Evolutionary conservation across 2,329 filamentous ascomycete species (phyloP).

Genomic region (Zymoseptoria passerinii): DNA sequence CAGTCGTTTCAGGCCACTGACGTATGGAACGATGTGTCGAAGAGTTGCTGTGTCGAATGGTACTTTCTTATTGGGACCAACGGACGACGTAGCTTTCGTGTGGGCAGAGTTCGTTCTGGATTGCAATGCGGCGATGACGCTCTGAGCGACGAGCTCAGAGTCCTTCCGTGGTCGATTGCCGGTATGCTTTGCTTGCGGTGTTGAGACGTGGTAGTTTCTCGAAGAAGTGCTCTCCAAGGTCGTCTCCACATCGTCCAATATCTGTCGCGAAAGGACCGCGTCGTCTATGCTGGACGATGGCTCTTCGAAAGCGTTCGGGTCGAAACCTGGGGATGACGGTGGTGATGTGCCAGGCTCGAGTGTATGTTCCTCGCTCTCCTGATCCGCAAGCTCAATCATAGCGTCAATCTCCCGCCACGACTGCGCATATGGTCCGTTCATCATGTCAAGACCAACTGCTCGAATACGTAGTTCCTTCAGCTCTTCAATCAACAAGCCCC

Average conservation of each 20-base stretch:
- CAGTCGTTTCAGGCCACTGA: slow-evolving; percentile 40
- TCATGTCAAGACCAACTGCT: slow-evolving; percentile 58
- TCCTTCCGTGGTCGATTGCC: slow-evolving; percentile 45
- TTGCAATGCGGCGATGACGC: slow-evolving; percentile 54
- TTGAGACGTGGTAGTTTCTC: slow-evolving; percentile 15
- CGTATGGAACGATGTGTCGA: slow-evolving; percentile 51
- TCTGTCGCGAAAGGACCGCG: slow-evolving; percentile 1
- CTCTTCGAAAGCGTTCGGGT: slow-evolving; percentile 51
- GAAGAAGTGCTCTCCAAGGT: slow-evolving; percentile 1
- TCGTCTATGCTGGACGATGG: slow-evolving; percentile 4
- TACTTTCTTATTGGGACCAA: slow-evolving; percentile 45
- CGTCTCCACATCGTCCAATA: background rate
- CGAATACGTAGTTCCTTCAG: slow-evolving; percentile 68
- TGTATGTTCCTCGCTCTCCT: slow-evolving; percentile 52
- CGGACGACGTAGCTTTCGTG: slow-evolving; percentile 17
- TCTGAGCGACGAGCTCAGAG: slow-evolving; percentile 51
- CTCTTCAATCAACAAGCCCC: slow-evolving; percentile 74
- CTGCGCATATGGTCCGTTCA: slow-evolving; percentile 49
- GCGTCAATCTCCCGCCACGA: slow-evolving; percentile 78
- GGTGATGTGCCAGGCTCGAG: slow-evolving; percentile 45
- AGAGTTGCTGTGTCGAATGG: slow-evolving; percentile 59
- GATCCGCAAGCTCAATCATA: slow-evolving; percentile 73
- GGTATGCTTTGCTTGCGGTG: slow-evolving; percentile 18
- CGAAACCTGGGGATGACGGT: slow-evolving; percentile 49
- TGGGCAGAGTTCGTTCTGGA: slow-evolving; percentile 22